Percentiles rank a stretch among this genome's conserved stretches.
phyloP scores from a whole-genome alignment of 1,284 basidiomycete species.

The Chondrostereum purpureum region DNA sequence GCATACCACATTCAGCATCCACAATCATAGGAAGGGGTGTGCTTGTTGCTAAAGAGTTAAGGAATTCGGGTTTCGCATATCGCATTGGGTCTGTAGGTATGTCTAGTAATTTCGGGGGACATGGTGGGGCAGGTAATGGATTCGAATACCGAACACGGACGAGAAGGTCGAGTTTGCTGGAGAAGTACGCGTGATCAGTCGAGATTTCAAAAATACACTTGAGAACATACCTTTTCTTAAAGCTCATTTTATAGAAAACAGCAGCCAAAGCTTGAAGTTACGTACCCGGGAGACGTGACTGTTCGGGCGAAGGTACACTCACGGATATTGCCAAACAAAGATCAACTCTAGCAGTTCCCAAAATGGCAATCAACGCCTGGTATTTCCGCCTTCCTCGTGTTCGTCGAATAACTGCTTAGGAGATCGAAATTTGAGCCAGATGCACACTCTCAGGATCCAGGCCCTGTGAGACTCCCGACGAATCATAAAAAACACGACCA shows the following conservation, averaged over 20 bases:
- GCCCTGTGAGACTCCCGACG: too few species aligned
- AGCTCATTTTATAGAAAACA: conserved; percentile 18
- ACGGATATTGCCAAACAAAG: too few species aligned
- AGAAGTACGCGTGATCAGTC: background rate
- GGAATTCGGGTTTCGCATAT: conserved; percentile 79
- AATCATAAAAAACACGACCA: too few species aligned
- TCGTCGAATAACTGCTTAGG: too few species aligned
- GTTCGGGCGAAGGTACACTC: too few species aligned
- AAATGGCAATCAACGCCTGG: too few species aligned
- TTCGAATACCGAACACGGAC: conserved; percentile 90
- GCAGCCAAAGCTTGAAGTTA: too few species aligned
- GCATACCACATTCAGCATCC: conserved; percentile 93
- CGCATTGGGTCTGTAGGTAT: conserved; percentile 82
- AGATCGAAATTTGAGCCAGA: too few species aligned
- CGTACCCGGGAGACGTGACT: too few species aligned
- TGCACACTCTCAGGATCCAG: too few species aligned
- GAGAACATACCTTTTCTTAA: conserved; percentile 18
- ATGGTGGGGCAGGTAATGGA: conserved; percentile 89
- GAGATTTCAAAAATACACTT: background rate
- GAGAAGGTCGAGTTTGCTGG: conserved; percentile 77
- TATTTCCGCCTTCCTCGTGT: too few species aligned
- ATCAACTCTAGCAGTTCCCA: too few species aligned
- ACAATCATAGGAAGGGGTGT: conserved; percentile 87
- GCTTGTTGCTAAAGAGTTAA: conserved; percentile 73
- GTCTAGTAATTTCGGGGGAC: conserved; percentile 87